phyloP scores from a whole-genome alignment of 2,329 filamentous ascomycete species.

The Sarocladium kiliense region DNA sequence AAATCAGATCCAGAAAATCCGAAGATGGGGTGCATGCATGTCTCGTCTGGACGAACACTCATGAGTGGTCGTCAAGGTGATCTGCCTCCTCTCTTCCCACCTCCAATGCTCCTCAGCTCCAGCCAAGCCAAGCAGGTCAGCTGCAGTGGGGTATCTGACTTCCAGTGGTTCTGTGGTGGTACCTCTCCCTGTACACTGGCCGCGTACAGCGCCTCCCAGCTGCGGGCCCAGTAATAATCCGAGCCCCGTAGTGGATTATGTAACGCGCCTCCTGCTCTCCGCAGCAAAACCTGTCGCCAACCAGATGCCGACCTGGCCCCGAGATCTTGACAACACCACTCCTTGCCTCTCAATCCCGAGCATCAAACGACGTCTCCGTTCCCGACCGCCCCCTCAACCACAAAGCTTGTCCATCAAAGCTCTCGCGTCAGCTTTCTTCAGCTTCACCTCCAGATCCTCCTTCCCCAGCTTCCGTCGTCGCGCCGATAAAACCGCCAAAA shows the following conservation, averaged over 20 bases:
- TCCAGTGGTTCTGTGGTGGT: not conserved
- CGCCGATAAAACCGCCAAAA: conserved; percentile 42
- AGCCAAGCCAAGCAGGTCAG: not conserved
- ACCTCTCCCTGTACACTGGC: not conserved
- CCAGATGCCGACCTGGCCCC: conserved; percentile 31
- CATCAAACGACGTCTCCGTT: conserved; percentile 16
- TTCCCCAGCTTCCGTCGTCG: not conserved
- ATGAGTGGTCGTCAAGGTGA: not conserved
- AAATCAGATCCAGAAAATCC: too few relatives aligned
- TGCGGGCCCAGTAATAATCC: conserved; percentile 11
- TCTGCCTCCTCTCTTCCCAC: not conserved
- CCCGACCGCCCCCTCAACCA: conserved; percentile 20
- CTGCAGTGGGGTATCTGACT: too few relatives aligned
- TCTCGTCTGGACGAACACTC: not conserved
- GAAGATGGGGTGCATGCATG: not conserved
- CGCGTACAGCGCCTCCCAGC: not conserved
- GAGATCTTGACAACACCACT: conserved; percentile 29
- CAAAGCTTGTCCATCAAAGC: conserved; percentile 18
- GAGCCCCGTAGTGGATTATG: conserved; percentile 19
- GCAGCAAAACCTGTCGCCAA: conserved; percentile 38
- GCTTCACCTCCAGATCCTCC: conserved; percentile 10
- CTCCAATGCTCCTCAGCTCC: too few relatives aligned
- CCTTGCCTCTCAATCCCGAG: conserved; percentile 21
- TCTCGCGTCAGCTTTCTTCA: conserved; percentile 12
- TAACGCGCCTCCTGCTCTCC: conserved; percentile 25